These are phyloP conservation scores for Lepiota brunneoincarnata DNA, from an alignment of 768 basidiomycete species.

Conservation along the genomic window DNA sequence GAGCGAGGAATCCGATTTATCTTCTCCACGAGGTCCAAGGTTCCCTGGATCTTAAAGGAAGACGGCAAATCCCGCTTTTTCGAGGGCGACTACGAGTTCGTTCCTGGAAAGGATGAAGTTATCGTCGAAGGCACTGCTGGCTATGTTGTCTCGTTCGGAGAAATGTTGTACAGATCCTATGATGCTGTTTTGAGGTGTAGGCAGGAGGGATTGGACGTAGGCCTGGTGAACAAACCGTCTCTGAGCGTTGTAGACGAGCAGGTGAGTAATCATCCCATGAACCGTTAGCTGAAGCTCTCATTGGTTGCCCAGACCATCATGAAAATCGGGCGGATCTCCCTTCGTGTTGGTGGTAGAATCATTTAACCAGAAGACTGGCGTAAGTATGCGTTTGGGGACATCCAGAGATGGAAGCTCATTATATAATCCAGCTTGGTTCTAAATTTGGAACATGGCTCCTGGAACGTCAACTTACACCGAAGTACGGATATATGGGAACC, in stretches of 20 bases:
- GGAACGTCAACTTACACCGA: slow-evolving; percentile 77
- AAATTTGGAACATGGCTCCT: slow-evolving; percentile 86
- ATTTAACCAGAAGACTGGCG: slow-evolving; percentile 87
- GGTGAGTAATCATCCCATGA: slow-evolving; percentile 29
- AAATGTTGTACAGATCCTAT: slow-evolving; percentile 81
- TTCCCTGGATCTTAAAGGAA: slow-evolving; percentile 80
- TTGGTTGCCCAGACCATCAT: slow-evolving; percentile 43
- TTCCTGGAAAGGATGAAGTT: slow-evolving; percentile 82
- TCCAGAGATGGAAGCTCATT: not conserved
- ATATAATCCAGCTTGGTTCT: slow-evolving; percentile 56
- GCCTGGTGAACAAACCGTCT: slow-evolving; percentile 83
- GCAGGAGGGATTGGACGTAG: slow-evolving; percentile 73
- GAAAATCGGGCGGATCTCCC: slow-evolving; percentile 68
- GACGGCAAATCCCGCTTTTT: slow-evolving; percentile 67
- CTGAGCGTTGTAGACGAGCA: slow-evolving; percentile 84
- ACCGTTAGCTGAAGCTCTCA: not conserved
- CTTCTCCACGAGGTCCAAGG: slow-evolving; percentile 88
- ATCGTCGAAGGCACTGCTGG: slow-evolving; percentile 76
- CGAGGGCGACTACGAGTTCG: slow-evolving; percentile 70
- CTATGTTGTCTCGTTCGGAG: slow-evolving; percentile 83
- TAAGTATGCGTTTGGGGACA: slow-evolving; percentile 20
- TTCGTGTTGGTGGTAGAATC: slow-evolving; percentile 88
- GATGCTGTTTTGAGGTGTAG: slow-evolving; percentile 79
- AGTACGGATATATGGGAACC: slow-evolving; percentile 78
- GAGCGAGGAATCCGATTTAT: slow-evolving; percentile 80